These are phyloP conservation scores for Kodamaea sp. DNA, from an alignment of 1,139 yeast species.

Conservation along the genomic window DNA sequence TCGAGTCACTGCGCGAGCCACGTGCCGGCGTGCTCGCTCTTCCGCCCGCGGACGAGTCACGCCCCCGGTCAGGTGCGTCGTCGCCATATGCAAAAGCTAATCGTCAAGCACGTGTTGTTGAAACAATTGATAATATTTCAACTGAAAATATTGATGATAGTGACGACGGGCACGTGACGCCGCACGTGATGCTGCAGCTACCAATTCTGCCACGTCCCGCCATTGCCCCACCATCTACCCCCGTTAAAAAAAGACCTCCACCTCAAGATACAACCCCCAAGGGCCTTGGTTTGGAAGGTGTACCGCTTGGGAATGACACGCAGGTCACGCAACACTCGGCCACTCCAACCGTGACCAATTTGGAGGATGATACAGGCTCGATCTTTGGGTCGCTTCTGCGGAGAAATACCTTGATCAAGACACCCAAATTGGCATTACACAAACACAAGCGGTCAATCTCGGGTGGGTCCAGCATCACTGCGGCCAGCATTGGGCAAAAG, in stretches of 20 bases:
- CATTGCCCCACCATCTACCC: conserved; percentile 27
- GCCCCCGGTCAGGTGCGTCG: conserved; percentile 27
- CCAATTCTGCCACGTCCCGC: conserved; percentile 35
- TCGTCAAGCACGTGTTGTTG: conserved; percentile 47
- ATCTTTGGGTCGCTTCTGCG: conserved; percentile 18
- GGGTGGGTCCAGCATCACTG: conserved; percentile 29
- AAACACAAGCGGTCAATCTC: conserved; percentile 43
- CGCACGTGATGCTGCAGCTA: conserved; percentile 12
- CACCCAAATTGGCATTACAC: conserved; percentile 30
- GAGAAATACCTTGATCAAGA: conserved; percentile 28
- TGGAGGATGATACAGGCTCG: conserved; percentile 22
- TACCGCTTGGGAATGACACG: conserved; percentile 20
- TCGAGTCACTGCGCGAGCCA: conserved; percentile 1
- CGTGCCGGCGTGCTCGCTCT: conserved; percentile 1
- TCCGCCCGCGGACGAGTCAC: conserved; percentile 16
- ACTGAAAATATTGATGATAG: conserved; percentile 19
- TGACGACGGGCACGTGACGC: conserved; percentile 13
- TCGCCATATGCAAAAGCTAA: conserved; percentile 46
- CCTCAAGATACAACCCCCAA: conserved; percentile 23
- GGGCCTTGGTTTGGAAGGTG: conserved; percentile 43
- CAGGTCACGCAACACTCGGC: not conserved
- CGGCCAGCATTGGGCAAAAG: conserved; percentile 21
- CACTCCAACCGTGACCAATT: conserved; percentile 41
- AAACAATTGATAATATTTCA: conserved; percentile 30
- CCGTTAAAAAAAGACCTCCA: conserved; percentile 11